These are phyloP conservation scores for Phytophthora ramorum DNA, from an alignment of 352 stramenopile genomes.

Conservation along the genomic window DNA sequence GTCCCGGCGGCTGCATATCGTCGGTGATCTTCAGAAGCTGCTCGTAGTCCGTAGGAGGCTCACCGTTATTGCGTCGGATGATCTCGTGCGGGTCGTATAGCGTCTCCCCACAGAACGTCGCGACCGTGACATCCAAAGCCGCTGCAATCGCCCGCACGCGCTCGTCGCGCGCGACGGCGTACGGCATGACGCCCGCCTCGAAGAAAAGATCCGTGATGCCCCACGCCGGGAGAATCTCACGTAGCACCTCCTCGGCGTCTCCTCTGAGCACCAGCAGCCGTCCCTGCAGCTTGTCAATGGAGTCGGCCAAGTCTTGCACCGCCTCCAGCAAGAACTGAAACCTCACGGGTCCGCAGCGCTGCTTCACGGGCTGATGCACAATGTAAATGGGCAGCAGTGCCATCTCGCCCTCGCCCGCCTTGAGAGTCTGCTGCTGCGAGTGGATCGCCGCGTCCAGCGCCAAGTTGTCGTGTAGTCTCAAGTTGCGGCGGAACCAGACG, in stretches of 20 bases:
- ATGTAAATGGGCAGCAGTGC: conserved; percentile 85
- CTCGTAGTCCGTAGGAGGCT: conserved; percentile 56
- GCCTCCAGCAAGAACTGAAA: conserved; percentile 95
- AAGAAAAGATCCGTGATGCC: conserved; percentile 76
- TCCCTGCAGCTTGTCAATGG: conserved; percentile 41
- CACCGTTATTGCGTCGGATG: conserved; percentile 54
- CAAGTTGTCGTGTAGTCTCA: conserved; percentile 97
- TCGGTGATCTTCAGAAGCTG: conserved; percentile 61
- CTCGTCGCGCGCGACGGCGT: conserved; percentile 53
- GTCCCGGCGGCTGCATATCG: conserved; percentile 57
- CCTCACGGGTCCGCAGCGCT: conserved; percentile 67
- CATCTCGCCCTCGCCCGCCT: conserved; percentile 25
- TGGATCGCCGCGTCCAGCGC: conserved; percentile 78
- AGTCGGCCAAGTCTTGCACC: conserved; percentile 75
- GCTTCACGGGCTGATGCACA: conserved; percentile 78
- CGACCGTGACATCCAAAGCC: conserved; percentile 44
- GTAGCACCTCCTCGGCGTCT: conserved; percentile 64
- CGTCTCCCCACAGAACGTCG: conserved; percentile 48
- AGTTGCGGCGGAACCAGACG: conserved; percentile 95
- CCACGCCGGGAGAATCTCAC: conserved; percentile 59
- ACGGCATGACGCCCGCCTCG: conserved; percentile 63
- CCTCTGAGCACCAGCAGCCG: conserved; percentile 64
- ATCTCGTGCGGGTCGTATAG: conserved; percentile 67
- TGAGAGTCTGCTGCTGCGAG: conserved; percentile 22
- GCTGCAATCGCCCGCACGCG: conserved; percentile 46